A percentile compares a stretch with the other conserved stretches of the same genome.
Conservation (phyloP, 2,329 filamentous ascomycete species). For the Cryphonectria naterciae region DNA sequence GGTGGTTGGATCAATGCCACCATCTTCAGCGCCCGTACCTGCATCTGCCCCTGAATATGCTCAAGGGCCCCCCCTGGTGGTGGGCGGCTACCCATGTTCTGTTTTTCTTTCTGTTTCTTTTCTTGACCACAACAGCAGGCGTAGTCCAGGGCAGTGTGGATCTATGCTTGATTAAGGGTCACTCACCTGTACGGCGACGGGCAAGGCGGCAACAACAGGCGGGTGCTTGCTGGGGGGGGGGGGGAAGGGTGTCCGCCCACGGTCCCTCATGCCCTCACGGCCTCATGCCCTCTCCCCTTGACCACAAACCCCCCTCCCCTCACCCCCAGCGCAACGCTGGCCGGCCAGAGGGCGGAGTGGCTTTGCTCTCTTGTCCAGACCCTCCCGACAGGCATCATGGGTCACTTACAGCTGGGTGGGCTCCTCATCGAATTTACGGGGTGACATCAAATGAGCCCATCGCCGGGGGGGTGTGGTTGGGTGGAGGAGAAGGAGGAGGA, state of each 20-base stretch:
- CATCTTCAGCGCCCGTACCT: constrained; percentile 26
- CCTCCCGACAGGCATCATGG: constrained; percentile 20
- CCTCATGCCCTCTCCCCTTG: background rate
- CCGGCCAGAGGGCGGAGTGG: background rate
- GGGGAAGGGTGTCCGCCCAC: constrained; percentile 9
- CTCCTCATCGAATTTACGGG: constrained; percentile 29
- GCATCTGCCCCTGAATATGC: constrained; percentile 28
- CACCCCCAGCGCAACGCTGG: background rate
- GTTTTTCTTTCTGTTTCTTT: constrained; percentile 15
- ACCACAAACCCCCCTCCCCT: background rate
- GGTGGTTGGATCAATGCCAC: constrained; percentile 25
- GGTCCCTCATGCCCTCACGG: background rate
- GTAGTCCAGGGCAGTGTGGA: constrained; percentile 16
- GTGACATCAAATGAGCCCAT: constrained; percentile 28
- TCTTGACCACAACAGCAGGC: constrained; percentile 17
- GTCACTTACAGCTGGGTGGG: constrained; percentile 20
- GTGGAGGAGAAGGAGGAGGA: too few species aligned
- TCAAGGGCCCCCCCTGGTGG: constrained; percentile 14
- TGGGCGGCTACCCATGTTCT: constrained; percentile 16
- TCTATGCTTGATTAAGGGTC: constrained; percentile 25
- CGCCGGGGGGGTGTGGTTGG: background rate
- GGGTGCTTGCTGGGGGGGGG: constrained; percentile 6
- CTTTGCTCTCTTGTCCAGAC: constrained; percentile 7
- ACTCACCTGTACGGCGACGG: constrained; percentile 24
- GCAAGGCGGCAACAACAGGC: constrained; percentile 23